A percentile compares a stretch with the other conserved stretches of the same genome.
These are phyloP conservation scores for Ilyonectria robusta DNA, from an alignment of 2,329 filamentous ascomycete genomes.

Conservation along the genomic window DNA sequence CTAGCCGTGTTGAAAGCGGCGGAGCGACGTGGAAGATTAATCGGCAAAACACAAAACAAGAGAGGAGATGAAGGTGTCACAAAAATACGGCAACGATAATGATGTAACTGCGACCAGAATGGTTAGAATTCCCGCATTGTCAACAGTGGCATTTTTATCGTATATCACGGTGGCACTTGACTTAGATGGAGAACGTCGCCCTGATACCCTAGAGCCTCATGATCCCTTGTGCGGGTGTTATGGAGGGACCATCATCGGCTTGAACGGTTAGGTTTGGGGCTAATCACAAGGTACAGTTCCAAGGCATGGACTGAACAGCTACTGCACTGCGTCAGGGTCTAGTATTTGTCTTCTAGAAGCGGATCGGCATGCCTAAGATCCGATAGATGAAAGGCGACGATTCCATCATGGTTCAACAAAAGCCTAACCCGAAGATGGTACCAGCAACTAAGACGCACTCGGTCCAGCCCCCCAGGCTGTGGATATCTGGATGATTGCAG, in stretches of 20 bases:
- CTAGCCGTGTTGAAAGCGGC: constrained; percentile 17
- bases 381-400: background rate
- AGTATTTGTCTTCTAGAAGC: constrained; percentile 16
- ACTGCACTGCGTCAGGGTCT: background rate
- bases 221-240: background rate
- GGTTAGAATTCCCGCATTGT: background rate
- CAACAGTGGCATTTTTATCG: background rate
- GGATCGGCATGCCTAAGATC: background rate
- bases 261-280: no score
- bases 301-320: no score
- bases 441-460: background rate
- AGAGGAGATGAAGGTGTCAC: constrained; percentile 5
- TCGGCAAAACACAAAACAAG: background rate
- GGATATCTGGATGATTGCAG: background rate
- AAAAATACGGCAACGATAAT: background rate
- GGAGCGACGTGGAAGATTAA: constrained; percentile 17
- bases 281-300: no score
- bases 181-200: background rate
- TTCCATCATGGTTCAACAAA: background rate
- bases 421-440: background rate
- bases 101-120: background rate
- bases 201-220: background rate
- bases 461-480: constrained; percentile 9
- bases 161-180: background rate
- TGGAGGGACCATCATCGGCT: background rate